Conservation (phyloP, 257 asterid genomes). For the Fraxinus cuspidata region DNA sequence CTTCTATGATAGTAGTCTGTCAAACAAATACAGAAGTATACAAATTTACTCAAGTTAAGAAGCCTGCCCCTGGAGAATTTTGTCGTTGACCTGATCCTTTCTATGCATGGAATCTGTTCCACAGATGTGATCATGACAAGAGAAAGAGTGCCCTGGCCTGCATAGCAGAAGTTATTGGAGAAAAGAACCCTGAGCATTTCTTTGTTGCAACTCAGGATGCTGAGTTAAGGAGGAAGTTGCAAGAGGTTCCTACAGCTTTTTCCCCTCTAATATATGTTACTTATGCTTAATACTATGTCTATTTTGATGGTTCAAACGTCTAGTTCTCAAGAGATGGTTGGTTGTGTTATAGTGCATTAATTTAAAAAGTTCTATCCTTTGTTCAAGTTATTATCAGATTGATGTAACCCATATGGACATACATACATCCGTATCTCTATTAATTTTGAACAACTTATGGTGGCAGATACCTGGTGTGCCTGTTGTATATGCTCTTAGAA, state of each 20-base stretch:
- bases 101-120: slow-evolving; percentile 22
- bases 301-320: neutral
- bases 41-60: neutral
- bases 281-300: neutral
- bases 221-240: slow-evolving; percentile 64
- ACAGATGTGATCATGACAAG: slow-evolving; percentile 86
- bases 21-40: slow-evolving; percentile 3
- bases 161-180: slow-evolving; percentile 77
- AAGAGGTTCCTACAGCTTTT: slow-evolving; percentile 54
- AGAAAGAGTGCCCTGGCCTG: slow-evolving; percentile 71
- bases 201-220: slow-evolving; percentile 94
- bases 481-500: slow-evolving; percentile 64
- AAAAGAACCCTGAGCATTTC: slow-evolving; percentile 72
- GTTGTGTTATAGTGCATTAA: neutral
- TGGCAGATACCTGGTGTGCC: slow-evolving; percentile 94
- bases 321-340: neutral
- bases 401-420: slow-evolving; percentile 1
- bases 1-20: neutral
- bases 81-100: slow-evolving; percentile 17
- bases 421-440: neutral
- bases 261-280: neutral
- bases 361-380: neutral
- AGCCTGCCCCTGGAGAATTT: neutral
- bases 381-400: slow-evolving; percentile 6
- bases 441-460: slow-evolving; percentile 14